A percentile compares a stretch with the other conserved stretches of the same genome.
These are phyloP conservation scores for Sarcodon sp. DNA, from an alignment of 768 basidiomycete species.

Conservation along the genomic window DNA sequence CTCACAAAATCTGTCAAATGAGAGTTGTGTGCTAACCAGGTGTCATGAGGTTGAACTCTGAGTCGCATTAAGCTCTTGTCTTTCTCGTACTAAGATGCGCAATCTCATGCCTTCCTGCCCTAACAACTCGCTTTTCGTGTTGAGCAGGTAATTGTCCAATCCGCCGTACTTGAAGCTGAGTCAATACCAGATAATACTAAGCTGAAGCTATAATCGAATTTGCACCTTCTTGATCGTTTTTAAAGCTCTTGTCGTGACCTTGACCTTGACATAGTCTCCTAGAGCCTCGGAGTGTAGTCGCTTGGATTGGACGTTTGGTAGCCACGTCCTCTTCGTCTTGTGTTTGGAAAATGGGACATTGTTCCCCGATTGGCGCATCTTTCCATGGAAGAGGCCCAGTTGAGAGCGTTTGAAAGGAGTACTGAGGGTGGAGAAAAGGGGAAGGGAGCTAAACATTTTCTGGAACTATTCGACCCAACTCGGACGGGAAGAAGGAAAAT, in stretches of 20 bases:
- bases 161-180: constrained; percentile 13
- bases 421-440: constrained; percentile 24
- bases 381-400: constrained; percentile 74
- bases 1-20: no score
- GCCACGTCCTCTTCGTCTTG: constrained; percentile 81
- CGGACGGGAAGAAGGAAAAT: no score
- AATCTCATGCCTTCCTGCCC: constrained; percentile 30
- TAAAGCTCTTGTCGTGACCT: constrained; percentile 65
- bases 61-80: constrained; percentile 2
- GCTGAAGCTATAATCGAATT: constrained; percentile 1
- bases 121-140: constrained; percentile 22
- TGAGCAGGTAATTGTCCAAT: constrained; percentile 29
- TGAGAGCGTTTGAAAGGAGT: constrained; percentile 75
- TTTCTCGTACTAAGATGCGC: constrained; percentile 21
- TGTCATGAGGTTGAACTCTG: neutral
- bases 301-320: constrained; percentile 79
- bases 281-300: constrained; percentile 56
- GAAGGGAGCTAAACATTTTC: constrained; percentile 22
- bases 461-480: no score
- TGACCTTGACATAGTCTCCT: constrained; percentile 43
- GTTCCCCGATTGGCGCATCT: constrained; percentile 71
- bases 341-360: constrained; percentile 83
- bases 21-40: no score
- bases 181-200: neutral
- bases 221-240: constrained; percentile 74